Percentiles rank a stretch among this genome's conserved stretches.
Conservation (phyloP, 78 protist genomes). For the slime mould (Dictyostelium discoideum) region DNA sequence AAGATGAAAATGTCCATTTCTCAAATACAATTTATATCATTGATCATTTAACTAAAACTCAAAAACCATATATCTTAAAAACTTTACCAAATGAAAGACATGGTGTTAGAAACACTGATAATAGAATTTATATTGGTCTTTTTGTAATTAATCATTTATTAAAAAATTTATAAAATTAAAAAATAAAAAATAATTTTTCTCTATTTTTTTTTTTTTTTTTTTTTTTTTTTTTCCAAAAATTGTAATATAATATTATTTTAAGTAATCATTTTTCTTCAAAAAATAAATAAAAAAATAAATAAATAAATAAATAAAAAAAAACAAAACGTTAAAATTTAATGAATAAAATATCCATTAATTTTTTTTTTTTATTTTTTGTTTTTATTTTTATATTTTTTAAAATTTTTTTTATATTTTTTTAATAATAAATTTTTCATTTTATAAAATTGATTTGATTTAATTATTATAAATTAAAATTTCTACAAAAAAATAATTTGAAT, state of each 20-base stretch:
- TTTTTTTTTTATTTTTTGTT: background rate
- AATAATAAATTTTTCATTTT: too few relatives aligned
- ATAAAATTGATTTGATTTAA: background rate
- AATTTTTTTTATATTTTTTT: too few relatives aligned
- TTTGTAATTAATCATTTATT: constrained; percentile 12
- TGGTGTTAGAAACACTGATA: constrained; percentile 51
- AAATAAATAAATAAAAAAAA: background rate
- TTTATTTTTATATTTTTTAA: background rate
- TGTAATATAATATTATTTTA: too few relatives aligned
- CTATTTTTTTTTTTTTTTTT: too few relatives aligned
- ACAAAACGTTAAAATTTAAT: background rate
- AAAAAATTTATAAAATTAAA: constrained; percentile 14
- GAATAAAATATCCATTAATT: background rate
- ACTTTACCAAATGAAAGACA: constrained; percentile 80
- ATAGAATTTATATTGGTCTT: constrained; percentile 40
- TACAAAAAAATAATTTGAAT: background rate
- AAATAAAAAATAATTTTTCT: background rate
- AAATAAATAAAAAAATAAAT: background rate
- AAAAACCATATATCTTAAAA: constrained; percentile 87
- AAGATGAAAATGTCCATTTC: constrained; percentile 97
- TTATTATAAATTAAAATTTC: background rate
- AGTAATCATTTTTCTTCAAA: too few relatives aligned
- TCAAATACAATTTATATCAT: constrained; percentile 86
- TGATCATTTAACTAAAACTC: constrained; percentile 52
- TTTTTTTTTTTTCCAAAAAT: too few relatives aligned